Percentiles rank a stretch among this genome's conserved stretches.
Conservation (phyloP, 2,329 filamentous ascomycete species). For the Microsporum canis region DNA sequence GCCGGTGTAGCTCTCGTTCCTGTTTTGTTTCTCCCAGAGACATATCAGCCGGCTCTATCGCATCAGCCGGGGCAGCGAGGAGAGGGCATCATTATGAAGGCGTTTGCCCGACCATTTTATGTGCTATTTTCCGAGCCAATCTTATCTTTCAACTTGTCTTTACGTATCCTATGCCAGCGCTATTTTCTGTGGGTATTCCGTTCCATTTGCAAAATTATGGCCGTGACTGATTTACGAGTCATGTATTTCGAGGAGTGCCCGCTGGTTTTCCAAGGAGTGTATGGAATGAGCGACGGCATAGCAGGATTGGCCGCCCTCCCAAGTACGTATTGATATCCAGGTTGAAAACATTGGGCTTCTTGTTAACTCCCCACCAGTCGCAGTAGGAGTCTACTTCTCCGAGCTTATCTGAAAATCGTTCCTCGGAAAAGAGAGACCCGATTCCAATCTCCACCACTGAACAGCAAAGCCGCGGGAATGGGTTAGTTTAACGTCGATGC, state of each 20-base stretch:
- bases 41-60: neutral
- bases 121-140: neutral
- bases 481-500: too few species aligned
- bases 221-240: neutral
- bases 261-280: conserved; percentile 4
- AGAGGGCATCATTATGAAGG: neutral
- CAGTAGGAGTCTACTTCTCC: neutral
- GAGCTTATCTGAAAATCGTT: too few species aligned
- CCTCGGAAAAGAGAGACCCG: too few species aligned
- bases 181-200: neutral
- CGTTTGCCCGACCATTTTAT: neutral
- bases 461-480: too few species aligned
- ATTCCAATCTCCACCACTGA: too few species aligned
- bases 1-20: neutral
- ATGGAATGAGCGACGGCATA: conserved; percentile 10
- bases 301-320: conserved; percentile 11
- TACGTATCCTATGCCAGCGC: neutral
- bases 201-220: neutral
- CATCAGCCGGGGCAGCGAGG: neutral
- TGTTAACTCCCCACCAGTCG: neutral
- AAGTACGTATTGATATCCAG: conserved; percentile 3
- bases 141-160: neutral
- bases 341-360: neutral
- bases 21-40: neutral
- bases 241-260: neutral